These are phyloP conservation scores for Lentinus polychrous DNA, from an alignment of 1,284 basidiomycete species.

Conservation along the genomic window DNA sequence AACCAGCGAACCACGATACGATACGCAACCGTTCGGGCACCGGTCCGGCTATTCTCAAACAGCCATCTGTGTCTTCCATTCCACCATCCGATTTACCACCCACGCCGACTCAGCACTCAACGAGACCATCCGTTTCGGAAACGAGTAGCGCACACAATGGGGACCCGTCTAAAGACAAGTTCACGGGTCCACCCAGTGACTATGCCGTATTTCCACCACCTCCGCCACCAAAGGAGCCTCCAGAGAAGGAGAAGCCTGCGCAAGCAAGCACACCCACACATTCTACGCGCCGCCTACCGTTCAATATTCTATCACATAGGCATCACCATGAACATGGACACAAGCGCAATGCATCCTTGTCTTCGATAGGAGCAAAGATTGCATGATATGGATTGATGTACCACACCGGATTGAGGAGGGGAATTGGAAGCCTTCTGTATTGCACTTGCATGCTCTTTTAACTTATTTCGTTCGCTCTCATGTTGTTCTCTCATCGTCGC, in stretches of 20 bases:
- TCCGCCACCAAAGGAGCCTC: constrained; percentile 27
- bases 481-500: too few species aligned
- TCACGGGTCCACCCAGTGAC: constrained; percentile 56
- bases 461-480: too few species aligned
- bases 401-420: not conserved
- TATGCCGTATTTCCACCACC: constrained; percentile 69
- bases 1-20: constrained; percentile 35
- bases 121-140: constrained; percentile 14
- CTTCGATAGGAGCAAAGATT: constrained; percentile 34
- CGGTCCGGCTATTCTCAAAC: constrained; percentile 41
- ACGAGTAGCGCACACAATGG: constrained; percentile 15
- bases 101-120: constrained; percentile 21
- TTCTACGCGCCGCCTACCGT: constrained; percentile 53
- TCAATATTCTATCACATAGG: constrained; percentile 49
- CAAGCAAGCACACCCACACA: constrained; percentile 32
- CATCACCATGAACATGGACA: constrained; percentile 41
- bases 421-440: too few species aligned
- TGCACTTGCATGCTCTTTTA: too few species aligned
- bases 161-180: constrained; percentile 38
- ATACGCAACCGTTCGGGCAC: constrained; percentile 61
- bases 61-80: constrained; percentile 27
- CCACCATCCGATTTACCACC: constrained; percentile 14
- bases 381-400: constrained; percentile 1
- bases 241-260: constrained; percentile 14
- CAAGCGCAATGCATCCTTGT: constrained; percentile 55